A percentile compares a stretch with the other conserved stretches of the same genome.
phyloP scores from a whole-genome alignment of 441 rosid genomes.

The Adansonia rubrostipa region DNA sequence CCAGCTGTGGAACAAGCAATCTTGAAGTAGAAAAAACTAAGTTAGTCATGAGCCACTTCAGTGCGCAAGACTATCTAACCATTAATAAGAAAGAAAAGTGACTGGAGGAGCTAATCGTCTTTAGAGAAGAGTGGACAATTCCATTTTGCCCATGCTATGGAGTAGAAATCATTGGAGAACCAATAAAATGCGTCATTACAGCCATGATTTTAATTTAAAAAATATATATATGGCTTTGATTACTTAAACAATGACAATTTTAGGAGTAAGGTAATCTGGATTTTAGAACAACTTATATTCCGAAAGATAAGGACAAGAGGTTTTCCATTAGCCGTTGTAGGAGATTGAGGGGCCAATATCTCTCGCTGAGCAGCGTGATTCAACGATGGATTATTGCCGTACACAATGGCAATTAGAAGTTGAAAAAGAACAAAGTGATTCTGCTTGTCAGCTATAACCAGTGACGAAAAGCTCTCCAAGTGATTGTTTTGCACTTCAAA shows the following conservation, averaged over 20 bases:
- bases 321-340: not conserved
- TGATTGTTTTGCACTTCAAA: not conserved
- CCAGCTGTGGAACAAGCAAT: slow-evolving; percentile 95
- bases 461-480: slow-evolving; percentile 5
- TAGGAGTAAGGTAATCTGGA: not conserved
- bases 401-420: slow-evolving; percentile 1
- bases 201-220: not conserved
- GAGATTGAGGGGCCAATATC: not conserved
- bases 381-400: not conserved
- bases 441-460: not conserved
- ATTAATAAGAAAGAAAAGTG: slow-evolving; percentile 23
- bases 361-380: not conserved
- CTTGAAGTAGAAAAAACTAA: slow-evolving; percentile 47
- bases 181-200: not conserved
- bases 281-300: not conserved
- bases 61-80: not conserved
- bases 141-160: not conserved
- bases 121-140: not conserved
- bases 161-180: slow-evolving; percentile 4
- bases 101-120: not conserved
- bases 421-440: not conserved
- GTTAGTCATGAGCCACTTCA: slow-evolving; percentile 22
- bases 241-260: not conserved
- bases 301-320: not conserved
- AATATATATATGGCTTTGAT: not conserved